phyloP scores from a whole-genome alignment of 2,329 filamentous ascomycete species.

The Aspergillus pseudonomiae region DNA sequence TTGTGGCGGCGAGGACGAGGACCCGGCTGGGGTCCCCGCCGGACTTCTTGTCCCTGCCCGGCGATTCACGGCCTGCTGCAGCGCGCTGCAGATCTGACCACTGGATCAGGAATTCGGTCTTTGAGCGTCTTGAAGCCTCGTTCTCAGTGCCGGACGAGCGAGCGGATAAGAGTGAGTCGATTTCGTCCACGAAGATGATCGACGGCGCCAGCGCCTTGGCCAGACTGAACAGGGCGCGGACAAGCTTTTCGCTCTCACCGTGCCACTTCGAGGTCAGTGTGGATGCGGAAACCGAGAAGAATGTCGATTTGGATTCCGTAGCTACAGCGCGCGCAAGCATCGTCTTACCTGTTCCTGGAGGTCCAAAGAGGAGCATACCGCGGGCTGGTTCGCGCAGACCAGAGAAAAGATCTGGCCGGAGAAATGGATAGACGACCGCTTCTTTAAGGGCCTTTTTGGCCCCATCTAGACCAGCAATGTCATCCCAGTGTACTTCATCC shows the following conservation, averaged over 20 bases:
- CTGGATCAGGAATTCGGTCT: slow-evolving; percentile 96
- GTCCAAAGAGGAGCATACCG: slow-evolving; percentile 94
- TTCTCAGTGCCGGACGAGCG: slow-evolving; percentile 79
- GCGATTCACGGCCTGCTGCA: slow-evolving; percentile 79
- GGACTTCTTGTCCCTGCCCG: slow-evolving; percentile 55
- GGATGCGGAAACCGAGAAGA: slow-evolving; percentile 95
- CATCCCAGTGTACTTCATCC: slow-evolving; percentile 92
- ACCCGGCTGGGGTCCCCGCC: slow-evolving; percentile 84
- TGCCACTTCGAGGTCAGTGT: slow-evolving; percentile 95
- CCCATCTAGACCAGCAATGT: slow-evolving; percentile 86
- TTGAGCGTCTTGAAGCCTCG: slow-evolving; percentile 89
- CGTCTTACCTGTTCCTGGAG: slow-evolving; percentile 96
- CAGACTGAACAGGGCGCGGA: slow-evolving; percentile 86
- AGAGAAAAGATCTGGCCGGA: slow-evolving; percentile 94
- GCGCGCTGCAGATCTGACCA: slow-evolving; percentile 94
- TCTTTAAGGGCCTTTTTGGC: slow-evolving; percentile 93
- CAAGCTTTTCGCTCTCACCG: slow-evolving; percentile 94
- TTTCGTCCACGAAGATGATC: slow-evolving; percentile 98
- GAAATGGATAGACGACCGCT: slow-evolving; percentile 93
- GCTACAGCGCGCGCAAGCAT: slow-evolving; percentile 95
- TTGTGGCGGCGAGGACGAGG: slow-evolving; percentile 91
- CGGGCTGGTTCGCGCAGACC: slow-evolving; percentile 89
- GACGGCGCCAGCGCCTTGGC: slow-evolving; percentile 87
- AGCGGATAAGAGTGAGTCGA: slow-evolving; percentile 87
- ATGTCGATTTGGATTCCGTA: slow-evolving; percentile 91